These are phyloP conservation scores for Apophysomyces trapeziformis DNA, from an alignment of 371 early-diverging fungal species.

Conservation along the genomic window DNA sequence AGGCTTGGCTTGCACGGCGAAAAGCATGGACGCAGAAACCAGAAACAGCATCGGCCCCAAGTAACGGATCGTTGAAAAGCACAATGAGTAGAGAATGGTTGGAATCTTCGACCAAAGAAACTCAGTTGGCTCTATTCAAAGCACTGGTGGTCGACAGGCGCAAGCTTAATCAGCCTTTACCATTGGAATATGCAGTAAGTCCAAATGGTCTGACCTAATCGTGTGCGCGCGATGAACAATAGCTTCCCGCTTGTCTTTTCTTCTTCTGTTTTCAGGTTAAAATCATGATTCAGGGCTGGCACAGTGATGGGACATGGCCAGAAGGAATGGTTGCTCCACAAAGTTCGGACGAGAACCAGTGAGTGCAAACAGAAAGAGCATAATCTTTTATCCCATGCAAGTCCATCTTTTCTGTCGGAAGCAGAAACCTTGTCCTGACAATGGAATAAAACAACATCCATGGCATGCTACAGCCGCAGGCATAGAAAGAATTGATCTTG, in stretches of 20 bases:
- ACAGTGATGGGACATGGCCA: constrained; percentile 48
- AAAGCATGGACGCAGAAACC: constrained; percentile 10
- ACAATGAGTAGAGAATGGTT: constrained; percentile 11
- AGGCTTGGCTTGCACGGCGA: constrained; percentile 13
- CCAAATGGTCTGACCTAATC: no score
- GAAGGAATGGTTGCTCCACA: constrained; percentile 34
- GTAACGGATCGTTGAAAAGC: not conserved
- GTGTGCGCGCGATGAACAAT: not conserved
- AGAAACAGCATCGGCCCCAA: not conserved
- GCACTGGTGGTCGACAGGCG: constrained; percentile 17
- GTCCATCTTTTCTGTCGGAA: no score
- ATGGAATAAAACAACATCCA: no score
- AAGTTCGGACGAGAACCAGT: constrained; percentile 12
- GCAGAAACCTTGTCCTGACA: no score
- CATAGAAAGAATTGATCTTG: no score
- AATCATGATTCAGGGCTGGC: constrained; percentile 43
- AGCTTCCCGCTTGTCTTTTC: not conserved
- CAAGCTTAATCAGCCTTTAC: constrained; percentile 10
- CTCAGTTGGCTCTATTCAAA: constrained; percentile 13
- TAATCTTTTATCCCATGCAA: no score
- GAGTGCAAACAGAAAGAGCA: constrained; percentile 6
- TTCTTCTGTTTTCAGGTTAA: constrained; percentile 26
- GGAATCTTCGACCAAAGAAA: not conserved
- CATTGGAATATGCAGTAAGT: constrained; percentile 18
- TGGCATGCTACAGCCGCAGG: no score